Evolutionary conservation across 441 rosid species (phyloP).

Genomic region (Gossypium schwendimanii): DNA sequence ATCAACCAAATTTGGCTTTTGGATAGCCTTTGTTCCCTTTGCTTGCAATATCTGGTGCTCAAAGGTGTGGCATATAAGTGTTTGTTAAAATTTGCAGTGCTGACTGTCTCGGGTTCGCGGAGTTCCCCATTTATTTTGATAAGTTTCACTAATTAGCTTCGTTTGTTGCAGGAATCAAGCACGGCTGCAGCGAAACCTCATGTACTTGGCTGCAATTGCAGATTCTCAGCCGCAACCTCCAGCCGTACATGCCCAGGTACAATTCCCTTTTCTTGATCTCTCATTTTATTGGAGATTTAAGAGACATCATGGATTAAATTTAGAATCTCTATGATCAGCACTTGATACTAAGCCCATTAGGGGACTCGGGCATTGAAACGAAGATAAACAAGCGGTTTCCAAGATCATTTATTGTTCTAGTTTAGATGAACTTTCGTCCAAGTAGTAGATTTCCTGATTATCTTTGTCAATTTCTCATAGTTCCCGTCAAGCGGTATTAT

Average conservation of each 20-base stretch:
- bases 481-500: conserved; percentile 52
- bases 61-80: too few relatives aligned
- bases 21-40: too few relatives aligned
- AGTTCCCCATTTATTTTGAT: too few relatives aligned
- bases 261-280: background rate
- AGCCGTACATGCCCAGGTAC: conserved; percentile 70
- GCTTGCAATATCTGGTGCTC: background rate
- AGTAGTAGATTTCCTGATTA: conserved; percentile 7
- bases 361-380: too few relatives aligned
- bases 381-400: too few relatives aligned
- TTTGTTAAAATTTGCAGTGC: too few relatives aligned
- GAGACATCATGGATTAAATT: too few relatives aligned
- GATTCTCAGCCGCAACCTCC: conserved; percentile 95
- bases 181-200: conserved; percentile 86
- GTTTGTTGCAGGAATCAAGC: conserved; percentile 70
- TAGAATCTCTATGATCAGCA: too few relatives aligned
- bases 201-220: conserved; percentile 96
- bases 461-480: conserved; percentile 29
- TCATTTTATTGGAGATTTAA: too few relatives aligned
- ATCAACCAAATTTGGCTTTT: background rate
- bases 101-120: too few relatives aligned
- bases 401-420: too few relatives aligned
- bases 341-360: too few relatives aligned
- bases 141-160: background rate
- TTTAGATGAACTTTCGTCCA: background rate